These are phyloP conservation scores for Phaffia rhodozyma DNA, from an alignment of 1,284 basidiomycete species.

Conservation along the genomic window DNA sequence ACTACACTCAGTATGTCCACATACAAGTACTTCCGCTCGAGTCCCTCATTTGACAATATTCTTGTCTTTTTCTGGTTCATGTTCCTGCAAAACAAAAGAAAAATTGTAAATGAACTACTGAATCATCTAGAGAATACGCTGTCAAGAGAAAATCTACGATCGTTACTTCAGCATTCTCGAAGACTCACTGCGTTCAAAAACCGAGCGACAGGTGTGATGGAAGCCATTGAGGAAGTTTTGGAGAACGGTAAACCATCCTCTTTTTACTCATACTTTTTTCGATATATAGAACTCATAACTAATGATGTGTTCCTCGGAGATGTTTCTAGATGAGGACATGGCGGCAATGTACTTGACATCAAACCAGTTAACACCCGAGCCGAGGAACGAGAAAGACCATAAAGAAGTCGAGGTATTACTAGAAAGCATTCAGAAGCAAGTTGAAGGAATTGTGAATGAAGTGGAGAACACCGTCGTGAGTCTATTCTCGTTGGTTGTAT, in stretches of 20 bases:
- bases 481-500: conserved; percentile 9
- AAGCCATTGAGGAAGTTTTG: conserved; percentile 76
- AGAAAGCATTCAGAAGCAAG: conserved; percentile 89
- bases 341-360: conserved; percentile 83
- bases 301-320: not conserved
- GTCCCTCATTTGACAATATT: not conserved
- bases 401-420: conserved; percentile 86
- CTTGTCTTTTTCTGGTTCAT: not conserved
- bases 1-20: conserved; percentile 50
- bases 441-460: conserved; percentile 89
- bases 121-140: conserved; percentile 86
- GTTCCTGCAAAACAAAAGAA: conserved; percentile 28
- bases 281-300: not conserved
- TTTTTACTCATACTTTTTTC: not conserved
- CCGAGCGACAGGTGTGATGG: conserved; percentile 76
- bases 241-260: conserved; percentile 53
- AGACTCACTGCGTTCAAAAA: conserved; percentile 76
- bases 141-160: conserved; percentile 80
- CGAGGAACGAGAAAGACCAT: conserved; percentile 59
- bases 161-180: conserved; percentile 77
- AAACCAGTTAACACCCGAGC: conserved; percentile 41
- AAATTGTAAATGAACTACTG: conserved; percentile 74
- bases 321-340: conserved; percentile 68
- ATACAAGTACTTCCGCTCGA: not conserved
- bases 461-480: conserved; percentile 72